Evolutionary conservation across 176 grass and related monocot species (phyloP).

Genomic region (Otatea glauca): DNA sequence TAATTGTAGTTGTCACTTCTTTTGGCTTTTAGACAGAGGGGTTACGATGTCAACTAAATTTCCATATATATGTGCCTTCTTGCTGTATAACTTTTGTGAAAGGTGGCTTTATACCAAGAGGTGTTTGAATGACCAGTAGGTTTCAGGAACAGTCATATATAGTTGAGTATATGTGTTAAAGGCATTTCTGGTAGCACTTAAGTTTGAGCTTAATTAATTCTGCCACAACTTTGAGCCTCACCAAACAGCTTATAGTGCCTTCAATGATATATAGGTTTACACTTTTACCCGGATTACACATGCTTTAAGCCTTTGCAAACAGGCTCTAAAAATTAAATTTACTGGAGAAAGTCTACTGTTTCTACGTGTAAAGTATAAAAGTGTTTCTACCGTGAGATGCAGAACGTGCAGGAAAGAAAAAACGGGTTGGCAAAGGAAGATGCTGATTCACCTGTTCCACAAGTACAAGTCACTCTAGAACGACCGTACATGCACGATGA

Average conservation of each 20-base stretch:
- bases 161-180: not conserved
- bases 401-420: not conserved
- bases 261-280: not conserved
- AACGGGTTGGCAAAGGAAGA: too few species aligned
- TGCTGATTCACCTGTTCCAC: too few species aligned
- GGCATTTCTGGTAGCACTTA: not conserved
- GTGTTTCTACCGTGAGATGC: not conserved
- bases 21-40: constrained; percentile 12
- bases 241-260: not conserved
- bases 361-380: not conserved
- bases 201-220: not conserved
- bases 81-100: not conserved
- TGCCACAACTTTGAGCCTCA: not conserved
- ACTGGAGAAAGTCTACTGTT: not conserved
- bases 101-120: not conserved
- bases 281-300: not conserved
- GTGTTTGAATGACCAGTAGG: not conserved
- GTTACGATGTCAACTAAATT: not conserved
- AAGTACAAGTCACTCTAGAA: too few species aligned
- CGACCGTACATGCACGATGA: too few species aligned
- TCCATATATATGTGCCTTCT: not conserved
- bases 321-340: not conserved
- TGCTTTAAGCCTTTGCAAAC: not conserved
- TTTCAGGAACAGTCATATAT: not conserved
- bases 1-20: constrained; percentile 2